Evolutionary conservation across 768 basidiomycete species (phyloP), one percentile per base, ranked within the genome.

Genomic region (Naematelia aurantialba): DNA sequence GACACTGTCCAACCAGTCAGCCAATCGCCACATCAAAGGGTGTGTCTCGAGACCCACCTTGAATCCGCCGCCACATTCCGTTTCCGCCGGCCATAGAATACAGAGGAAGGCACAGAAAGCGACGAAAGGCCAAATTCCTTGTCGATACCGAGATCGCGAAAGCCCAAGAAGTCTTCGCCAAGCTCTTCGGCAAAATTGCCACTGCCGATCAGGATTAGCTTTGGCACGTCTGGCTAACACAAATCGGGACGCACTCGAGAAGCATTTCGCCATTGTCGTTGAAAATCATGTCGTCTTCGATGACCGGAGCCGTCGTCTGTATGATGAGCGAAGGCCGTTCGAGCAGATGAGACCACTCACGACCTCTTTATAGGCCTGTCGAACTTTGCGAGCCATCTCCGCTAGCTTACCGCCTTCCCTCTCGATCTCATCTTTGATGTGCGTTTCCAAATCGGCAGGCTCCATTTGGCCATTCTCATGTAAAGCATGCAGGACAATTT

Each of bases 131-230:
- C 89, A 51, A 88, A 81, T 70, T 96, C 93, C 45, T 83, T 83
- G 21, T 90, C 91, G 52, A 96, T 89, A 27, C 92, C 93, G 45
- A 91, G 79, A 70, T 89, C 91, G 51, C 85, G 83, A 25, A 97
- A 81, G 11, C 93, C 93, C 12, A 97, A 83, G 78, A 93, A 94
- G 75, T 98, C 93, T 67, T 92, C 91, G 29, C 91, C 92, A 14
- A 93, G 82, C 14, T 85, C 81, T 52, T 91, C 89, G 0, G 89
- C 87, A 74, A 94, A 91, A 68, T 89, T 87, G 53, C 91, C 91
- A 70, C 87, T 88, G 68, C 1, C 58, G 14, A 51, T 48, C 25
- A 49, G 55, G 56, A 14, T 45, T 5, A 24, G 13, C 12, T 13
- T 30, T 8, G 8, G 31, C 27, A 47, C 45, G 30, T 24, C 25